Evolutionary conservation across 129 eudicot genomes (phyloP), one percentile per base, ranked within the genome.

Genomic region (Tagetes patula): DNA sequence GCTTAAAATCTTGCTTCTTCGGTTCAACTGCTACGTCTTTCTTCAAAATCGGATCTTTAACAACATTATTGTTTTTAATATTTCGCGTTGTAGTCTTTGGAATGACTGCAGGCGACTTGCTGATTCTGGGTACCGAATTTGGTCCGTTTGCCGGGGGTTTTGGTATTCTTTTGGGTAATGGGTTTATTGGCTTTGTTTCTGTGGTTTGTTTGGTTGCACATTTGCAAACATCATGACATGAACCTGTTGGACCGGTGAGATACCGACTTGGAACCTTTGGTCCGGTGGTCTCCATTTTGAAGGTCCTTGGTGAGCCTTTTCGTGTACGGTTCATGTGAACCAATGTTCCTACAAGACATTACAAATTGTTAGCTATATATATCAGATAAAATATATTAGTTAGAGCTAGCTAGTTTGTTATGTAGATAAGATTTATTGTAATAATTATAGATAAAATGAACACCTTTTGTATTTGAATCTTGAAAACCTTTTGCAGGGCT

Each of bases 201-300:
- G 73, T 10, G 41, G 69, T 65, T 27, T 67, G 80, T 76, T 56
- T 80, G 7, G 36, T 11, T 31, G 82, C 91, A 66, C 67, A 65
- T 74, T 92, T 92, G 89, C 98, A 92, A 11, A 75, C 46, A 76
- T 92, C 91, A 79, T 92, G 96, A 79, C 96, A 85, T 45, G 98
- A 92, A 68, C 81, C 80, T 0, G 65, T 30, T 62, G 89, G 81
- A 73, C 73, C 81, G 20, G 74, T 76, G 79, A 82, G 91, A 79
- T 85, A 89, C 77, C 84, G 84, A 27, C 96, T 85, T 39, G 32
- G 43, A 45, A 71, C 75, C 39, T 75, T 79, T 20, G 83, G 65
- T 63, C 56, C 64, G 1, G 40, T 67, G 13, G 54, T 48, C 65
- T 77, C 71, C 79, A 63, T 75, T 64, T 42, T 69, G 32, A 58